phyloP scores from a whole-genome alignment of 148 eudicot species.

The Cornus florida region DNA sequence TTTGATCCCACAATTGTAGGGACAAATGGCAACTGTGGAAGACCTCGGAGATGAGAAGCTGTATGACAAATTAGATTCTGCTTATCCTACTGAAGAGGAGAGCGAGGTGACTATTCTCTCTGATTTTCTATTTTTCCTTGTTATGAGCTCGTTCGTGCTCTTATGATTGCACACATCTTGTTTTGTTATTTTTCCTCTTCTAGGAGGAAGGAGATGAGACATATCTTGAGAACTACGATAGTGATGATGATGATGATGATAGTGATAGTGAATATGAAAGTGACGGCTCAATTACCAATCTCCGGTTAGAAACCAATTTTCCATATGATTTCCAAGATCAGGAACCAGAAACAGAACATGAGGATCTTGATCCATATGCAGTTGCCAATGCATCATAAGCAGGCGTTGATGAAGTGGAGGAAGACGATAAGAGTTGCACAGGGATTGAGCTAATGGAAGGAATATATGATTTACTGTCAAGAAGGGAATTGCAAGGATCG shows the following conservation, averaged over 20 bases:
- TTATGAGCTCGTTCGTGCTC: background rate
- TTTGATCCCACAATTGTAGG: constrained; percentile 37
- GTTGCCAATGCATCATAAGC: background rate
- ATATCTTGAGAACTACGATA: constrained; percentile 35
- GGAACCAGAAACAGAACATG: constrained; percentile 29
- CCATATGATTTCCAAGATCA: constrained; percentile 28
- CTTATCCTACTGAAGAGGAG: constrained; percentile 81
- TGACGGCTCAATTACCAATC: constrained; percentile 17
- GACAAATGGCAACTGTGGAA: constrained; percentile 48
- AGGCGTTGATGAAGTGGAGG: constrained; percentile 3
- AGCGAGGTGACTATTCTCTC: constrained; percentile 51
- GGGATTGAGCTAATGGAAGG: background rate
- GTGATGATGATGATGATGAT: constrained; percentile 31
- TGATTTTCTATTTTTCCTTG: background rate
- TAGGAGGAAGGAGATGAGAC: constrained; percentile 70
- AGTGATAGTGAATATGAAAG: constrained; percentile 36
- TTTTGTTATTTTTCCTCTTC: background rate
- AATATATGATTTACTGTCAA: background rate
- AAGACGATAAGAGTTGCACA: background rate
- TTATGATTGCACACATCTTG: background rate
- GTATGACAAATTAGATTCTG: constrained; percentile 62
- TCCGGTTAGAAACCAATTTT: constrained; percentile 33
- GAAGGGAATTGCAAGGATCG: too few species aligned
- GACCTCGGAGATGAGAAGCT: constrained; percentile 56
- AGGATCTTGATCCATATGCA: background rate